These are phyloP conservation scores for Blumeriella jaapii DNA, from an alignment of 2,329 filamentous ascomycete genomes.

Conservation along the genomic window DNA sequence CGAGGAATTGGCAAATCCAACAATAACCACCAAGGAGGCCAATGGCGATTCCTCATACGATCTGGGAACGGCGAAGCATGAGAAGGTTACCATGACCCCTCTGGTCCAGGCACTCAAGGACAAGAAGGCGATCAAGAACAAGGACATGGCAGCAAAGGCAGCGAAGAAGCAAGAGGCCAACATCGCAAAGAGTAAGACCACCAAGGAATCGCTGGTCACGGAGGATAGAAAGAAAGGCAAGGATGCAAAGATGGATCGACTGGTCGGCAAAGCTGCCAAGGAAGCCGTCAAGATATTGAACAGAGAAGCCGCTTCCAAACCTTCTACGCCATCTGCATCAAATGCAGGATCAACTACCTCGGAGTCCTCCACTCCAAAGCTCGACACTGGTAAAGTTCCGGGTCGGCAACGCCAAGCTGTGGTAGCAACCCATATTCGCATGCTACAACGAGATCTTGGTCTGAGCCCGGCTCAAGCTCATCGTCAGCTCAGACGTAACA, in stretches of 20 bases:
- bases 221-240: constrained; percentile 45
- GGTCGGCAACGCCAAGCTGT: constrained; percentile 28
- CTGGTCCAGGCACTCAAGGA: constrained; percentile 83
- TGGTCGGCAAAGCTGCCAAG: constrained; percentile 48
- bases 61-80: constrained; percentile 21
- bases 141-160: constrained; percentile 44
- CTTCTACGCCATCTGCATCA: constrained; percentile 18
- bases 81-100: constrained; percentile 71
- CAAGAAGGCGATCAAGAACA: constrained; percentile 70
- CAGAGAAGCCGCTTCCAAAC: constrained; percentile 43
- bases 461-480: constrained; percentile 52
- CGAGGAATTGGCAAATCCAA: constrained; percentile 68
- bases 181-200: constrained; percentile 38
- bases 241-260: constrained; percentile 51
- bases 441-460: constrained; percentile 54
- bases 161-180: constrained; percentile 39
- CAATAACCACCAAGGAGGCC: constrained; percentile 36
- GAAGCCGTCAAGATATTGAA: constrained; percentile 53
- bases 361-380: constrained; percentile 33
- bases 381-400: constrained; percentile 37
- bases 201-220: constrained; percentile 39
- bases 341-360: constrained; percentile 1
- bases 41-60: constrained; percentile 31
- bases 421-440: constrained; percentile 52
- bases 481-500: constrained; percentile 45